A percentile compares a stretch with the other conserved stretches of the same genome.
These are phyloP conservation scores for Ascoidea tarda DNA, from an alignment of 805 yeast species.

Conservation along the genomic window DNA sequence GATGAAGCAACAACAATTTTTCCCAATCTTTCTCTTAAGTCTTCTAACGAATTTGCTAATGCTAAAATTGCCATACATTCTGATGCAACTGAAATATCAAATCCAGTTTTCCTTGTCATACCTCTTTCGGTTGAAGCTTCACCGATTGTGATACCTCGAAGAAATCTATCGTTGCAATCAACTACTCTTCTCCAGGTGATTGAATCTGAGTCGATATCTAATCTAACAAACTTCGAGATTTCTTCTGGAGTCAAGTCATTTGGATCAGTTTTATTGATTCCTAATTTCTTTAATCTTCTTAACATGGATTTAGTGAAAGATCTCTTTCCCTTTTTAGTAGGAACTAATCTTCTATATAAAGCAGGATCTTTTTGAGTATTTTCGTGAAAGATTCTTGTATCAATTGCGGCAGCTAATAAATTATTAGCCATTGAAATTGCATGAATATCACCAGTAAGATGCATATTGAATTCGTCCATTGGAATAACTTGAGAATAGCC, in stretches of 20 bases:
- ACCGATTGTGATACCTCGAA: conserved; percentile 68
- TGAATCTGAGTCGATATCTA: conserved; percentile 66
- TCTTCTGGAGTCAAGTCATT: conserved; percentile 62
- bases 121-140: conserved; percentile 76
- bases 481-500: conserved; percentile 82
- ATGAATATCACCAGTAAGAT: conserved; percentile 76
- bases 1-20: conserved; percentile 63
- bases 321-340: conserved; percentile 58
- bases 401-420: conserved; percentile 73
- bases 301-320: conserved; percentile 55
- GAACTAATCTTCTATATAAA: conserved; percentile 62
- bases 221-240: conserved; percentile 44
- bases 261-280: conserved; percentile 57
- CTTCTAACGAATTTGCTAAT: conserved; percentile 51
- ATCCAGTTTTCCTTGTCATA: conserved; percentile 57
- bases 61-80: conserved; percentile 83
- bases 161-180: conserved; percentile 70
- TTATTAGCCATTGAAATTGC: conserved; percentile 77
- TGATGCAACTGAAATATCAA: conserved; percentile 75
- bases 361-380: conserved; percentile 59
- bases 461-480: conserved; percentile 82
- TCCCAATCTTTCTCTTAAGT: conserved; percentile 64
- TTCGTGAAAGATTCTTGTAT: conserved; percentile 79
- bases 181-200: conserved; percentile 78
- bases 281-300: conserved; percentile 51